Conservation (phyloP, 164 flowering plant species). For the Brasenia schreberi region DNA sequence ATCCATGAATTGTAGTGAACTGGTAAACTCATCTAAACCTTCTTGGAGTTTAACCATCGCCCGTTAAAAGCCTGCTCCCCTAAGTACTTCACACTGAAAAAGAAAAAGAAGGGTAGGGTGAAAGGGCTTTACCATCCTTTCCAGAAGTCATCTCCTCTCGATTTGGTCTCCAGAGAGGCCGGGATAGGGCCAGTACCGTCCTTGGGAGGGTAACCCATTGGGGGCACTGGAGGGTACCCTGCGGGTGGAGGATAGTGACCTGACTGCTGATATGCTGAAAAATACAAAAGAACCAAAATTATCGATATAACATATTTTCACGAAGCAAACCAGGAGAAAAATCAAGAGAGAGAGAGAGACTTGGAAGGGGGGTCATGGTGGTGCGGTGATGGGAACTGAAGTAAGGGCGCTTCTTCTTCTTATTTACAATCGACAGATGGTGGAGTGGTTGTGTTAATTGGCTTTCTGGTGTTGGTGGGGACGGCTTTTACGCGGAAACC, state of each 20-base stretch:
- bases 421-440: not conserved
- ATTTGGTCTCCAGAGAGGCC: not conserved
- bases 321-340: not conserved
- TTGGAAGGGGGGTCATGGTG: too few species aligned
- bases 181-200: not conserved
- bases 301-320: not conserved
- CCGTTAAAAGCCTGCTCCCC: not conserved
- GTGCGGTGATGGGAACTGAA: not conserved
- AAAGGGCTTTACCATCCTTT: not conserved
- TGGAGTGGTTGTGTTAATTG: not conserved
- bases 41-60: not conserved
- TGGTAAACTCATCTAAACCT: not conserved
- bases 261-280: not conserved
- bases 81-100: not conserved
- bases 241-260: not conserved
- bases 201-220: not conserved
- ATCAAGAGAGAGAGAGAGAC: not conserved
- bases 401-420: too few species aligned
- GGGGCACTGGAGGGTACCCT: not conserved
- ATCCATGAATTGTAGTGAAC: not conserved
- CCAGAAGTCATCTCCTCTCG: not conserved
- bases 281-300: not conserved
- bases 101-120: not conserved
- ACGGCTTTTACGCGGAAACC: not conserved
- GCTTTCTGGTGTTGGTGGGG: not conserved